Evolutionary conservation across 2,329 filamentous ascomycete genomes (phyloP).

Genomic region (Kalmusia sp.): DNA sequence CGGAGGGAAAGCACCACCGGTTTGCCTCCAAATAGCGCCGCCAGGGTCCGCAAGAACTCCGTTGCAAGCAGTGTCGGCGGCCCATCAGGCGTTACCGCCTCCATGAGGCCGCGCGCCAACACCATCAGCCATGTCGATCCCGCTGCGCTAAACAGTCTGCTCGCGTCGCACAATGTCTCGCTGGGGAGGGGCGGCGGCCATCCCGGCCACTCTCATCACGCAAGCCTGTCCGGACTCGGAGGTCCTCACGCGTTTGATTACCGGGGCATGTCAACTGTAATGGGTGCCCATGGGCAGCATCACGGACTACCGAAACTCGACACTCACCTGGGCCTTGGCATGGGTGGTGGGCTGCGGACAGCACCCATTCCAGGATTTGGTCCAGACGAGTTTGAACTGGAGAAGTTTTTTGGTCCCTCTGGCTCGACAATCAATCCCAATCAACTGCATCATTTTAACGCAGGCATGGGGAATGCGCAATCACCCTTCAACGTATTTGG

Average conservation of each 20-base stretch:
- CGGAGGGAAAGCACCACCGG: slow-evolving; percentile 87
- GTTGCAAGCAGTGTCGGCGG: slow-evolving; percentile 68
- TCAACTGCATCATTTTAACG: slow-evolving; percentile 85
- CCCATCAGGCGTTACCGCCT: slow-evolving; percentile 57
- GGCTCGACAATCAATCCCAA: slow-evolving; percentile 69
- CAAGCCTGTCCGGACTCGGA: slow-evolving; percentile 73
- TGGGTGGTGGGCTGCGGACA: slow-evolving; percentile 74
- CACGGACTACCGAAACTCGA: slow-evolving; percentile 83
- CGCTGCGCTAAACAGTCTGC: slow-evolving; percentile 71
- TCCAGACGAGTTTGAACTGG: slow-evolving; percentile 70
- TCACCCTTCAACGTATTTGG: slow-evolving; percentile 54
- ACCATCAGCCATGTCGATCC: slow-evolving; percentile 94
- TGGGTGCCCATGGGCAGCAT: slow-evolving; percentile 70
- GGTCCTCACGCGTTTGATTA: slow-evolving; percentile 66
- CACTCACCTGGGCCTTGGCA: slow-evolving; percentile 75
- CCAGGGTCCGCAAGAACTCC: slow-evolving; percentile 90
- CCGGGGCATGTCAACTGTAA: slow-evolving; percentile 72
- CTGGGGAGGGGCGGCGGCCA: slow-evolving; percentile 60
- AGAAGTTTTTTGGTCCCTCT: slow-evolving; percentile 70
- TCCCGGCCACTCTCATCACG: slow-evolving; percentile 70
- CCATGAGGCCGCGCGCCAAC: slow-evolving; percentile 88
- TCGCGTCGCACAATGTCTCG: slow-evolving; percentile 63
- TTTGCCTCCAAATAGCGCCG: slow-evolving; percentile 70
- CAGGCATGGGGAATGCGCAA: slow-evolving; percentile 68
- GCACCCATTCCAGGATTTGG: slow-evolving; percentile 68